Evolutionary conservation across 2,329 filamentous ascomycete species (phyloP), one percentile per base, ranked within the genome.

Genomic region (Lomentospora prolificans): DNA sequence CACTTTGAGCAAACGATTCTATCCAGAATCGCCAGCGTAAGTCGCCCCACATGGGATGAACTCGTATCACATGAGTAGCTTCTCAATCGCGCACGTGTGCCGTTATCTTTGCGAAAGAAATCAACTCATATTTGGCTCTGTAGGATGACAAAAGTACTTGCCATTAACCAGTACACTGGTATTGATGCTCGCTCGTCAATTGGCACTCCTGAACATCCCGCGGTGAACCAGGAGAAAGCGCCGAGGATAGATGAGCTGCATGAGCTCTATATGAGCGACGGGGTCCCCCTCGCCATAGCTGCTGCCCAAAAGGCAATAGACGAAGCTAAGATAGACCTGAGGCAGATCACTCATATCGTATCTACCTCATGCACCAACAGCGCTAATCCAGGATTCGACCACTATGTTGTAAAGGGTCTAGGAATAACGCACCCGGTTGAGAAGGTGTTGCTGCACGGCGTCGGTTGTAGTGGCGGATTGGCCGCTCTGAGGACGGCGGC

Each of bases 331-430:
- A 65, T 83, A 44, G 72, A 75, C 44, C 64, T 75, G 0, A 63
- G 64, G 3, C 70, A 82, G 53, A 82, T 87, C 59, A 87, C 83
- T 3, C 84, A 87, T 62, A 73, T 86, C 41, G 82, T 87, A 7
- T 79, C 82, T 24, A 85, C 82, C 0, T 86, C 83, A 4, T 87
- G 84, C 64, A 87, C 84, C 7, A 81, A 87, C 64, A 85, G 81
- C 60, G 82, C 82, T 14, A 87, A 86, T 64, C 84, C 84, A 0
- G 84, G 84, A 1, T 87, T 82, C 63, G 84, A 87, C 61, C 81
- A 86, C 65, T 84, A 74, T 59, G 80, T 87, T 24, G 77, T 77
- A 54, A 81, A 80, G 62, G 70, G 73, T 3, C 68, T 87, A 2
- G 80, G 81, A 0, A 71, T 86, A 28, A 70, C 72, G n/a, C 71